Base-by-base conservation (phyloP, 768 basidiomycete species). In the Boletales sp. region DNA sequence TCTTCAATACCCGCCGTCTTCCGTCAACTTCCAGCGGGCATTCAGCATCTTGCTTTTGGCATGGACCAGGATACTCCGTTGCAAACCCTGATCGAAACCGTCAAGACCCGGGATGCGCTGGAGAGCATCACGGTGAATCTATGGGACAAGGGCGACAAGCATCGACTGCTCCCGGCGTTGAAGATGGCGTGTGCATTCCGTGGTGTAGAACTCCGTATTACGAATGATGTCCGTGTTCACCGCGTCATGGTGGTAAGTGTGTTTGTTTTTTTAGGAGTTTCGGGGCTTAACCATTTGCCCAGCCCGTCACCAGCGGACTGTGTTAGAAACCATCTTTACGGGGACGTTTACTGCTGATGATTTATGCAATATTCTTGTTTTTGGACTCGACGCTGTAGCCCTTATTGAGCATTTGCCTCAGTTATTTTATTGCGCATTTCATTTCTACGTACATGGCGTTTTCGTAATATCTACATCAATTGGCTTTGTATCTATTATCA, bases 141-240 rank as follows among this genome's bases (percentile, higher is more conserved):
- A 36, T 82, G 80, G 75, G 69, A 73, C 37, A 75, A 75, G 35
- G 80, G 80, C 3, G 67, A 75, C 40, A 61, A 57, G 12, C 79
- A 86, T 48, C 68, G 74, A 35, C 72, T 78, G 54, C 71, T 85
- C 32, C 58, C 78, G 19, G 70, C 72, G 35, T 68, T 90, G 52
- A 81, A 76, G 67, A 81, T 84, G 57, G 78, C 77, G 5, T 90
- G 87, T 64, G 83, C 82, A 14, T 73, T 74, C 57, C 73, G 74
- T 52, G 85, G 85, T 41, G 72, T 87, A 40, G 76, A 77, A 28
- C 63, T 87, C 56, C 65, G 67, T 46, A 65, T 81, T 33, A 78
- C 78, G 28, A 66, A 64, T 41, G 78, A 84, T 58, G 69, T 86
- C 37, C 66, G 70, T 51, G 64, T 64, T 49, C 83, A 84, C 65